A percentile compares a stretch with the other conserved stretches of the same genome.
phyloP scores from a whole-genome alignment of 306 rosid species.

The Begonia fuchsioides region DNA sequence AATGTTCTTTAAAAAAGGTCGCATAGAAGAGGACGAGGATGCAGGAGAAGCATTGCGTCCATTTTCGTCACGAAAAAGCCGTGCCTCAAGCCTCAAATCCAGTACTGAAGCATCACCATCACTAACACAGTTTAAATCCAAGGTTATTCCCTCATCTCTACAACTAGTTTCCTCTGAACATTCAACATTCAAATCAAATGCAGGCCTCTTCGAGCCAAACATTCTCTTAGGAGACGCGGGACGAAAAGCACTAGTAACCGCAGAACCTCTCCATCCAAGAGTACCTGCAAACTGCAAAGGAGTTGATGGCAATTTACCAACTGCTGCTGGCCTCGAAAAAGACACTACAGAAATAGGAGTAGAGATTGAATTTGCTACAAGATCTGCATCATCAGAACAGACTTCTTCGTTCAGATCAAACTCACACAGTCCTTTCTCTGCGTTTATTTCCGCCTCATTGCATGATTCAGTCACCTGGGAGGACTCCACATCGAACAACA shows the following conservation, averaged over 20 bases:
- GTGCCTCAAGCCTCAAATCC: conserved; percentile 43
- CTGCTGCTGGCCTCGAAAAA: conserved; percentile 55
- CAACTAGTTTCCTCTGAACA: conserved; percentile 58
- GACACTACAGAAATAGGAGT: conserved; percentile 49
- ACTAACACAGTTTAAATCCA: conserved; percentile 67
- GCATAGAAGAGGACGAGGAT: conserved; percentile 75
- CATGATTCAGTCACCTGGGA: conserved; percentile 58
- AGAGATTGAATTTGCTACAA: conserved; percentile 29
- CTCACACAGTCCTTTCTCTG: conserved; percentile 46
- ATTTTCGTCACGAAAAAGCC: conserved; percentile 33
- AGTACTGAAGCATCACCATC: conserved; percentile 48
- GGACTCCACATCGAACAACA: conserved; percentile 40
- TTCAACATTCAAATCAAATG: conserved; percentile 75
- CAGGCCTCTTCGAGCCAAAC: too few relatives aligned
- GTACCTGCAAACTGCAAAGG: conserved; percentile 78
- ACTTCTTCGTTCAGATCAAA: conserved; percentile 81
- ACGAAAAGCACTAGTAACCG: conserved; percentile 88
- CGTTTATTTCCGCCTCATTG: conserved; percentile 41
- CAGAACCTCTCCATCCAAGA: conserved; percentile 90
- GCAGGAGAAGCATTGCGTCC: conserved; percentile 75
- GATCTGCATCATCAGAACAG: conserved; percentile 57
- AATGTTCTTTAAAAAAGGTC: conserved; percentile 66
- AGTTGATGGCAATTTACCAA: conserved; percentile 37
- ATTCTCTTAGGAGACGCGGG: conserved; percentile 77
- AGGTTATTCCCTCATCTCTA: conserved; percentile 41